phyloP scores from a whole-genome alignment of 2,329 filamentous ascomycete species.

The Teratosphaeriaceae sp. region DNA sequence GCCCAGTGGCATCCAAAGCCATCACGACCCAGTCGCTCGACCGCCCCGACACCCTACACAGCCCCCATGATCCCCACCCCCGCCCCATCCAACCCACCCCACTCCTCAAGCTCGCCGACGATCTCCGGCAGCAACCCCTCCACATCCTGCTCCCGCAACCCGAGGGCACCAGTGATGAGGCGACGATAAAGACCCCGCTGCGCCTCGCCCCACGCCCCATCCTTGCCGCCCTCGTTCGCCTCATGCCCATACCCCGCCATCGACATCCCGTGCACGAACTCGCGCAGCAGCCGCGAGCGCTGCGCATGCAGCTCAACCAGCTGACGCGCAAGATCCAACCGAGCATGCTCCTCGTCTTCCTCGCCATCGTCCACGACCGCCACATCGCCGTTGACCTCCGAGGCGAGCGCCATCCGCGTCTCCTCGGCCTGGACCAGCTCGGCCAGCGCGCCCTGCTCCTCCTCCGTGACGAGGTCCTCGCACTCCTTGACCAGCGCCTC shows the following conservation, averaged over 20 bases:
- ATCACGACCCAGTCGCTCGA: no score
- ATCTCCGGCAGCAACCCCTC: conserved; percentile 54
- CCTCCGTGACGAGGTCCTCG: conserved; percentile 37
- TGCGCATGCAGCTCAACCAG: conserved; percentile 52
- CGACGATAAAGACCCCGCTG: conserved; percentile 65
- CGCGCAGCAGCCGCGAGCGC: conserved; percentile 55
- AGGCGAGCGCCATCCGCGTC: not conserved
- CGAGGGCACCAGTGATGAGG: conserved; percentile 62
- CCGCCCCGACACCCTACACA: no score
- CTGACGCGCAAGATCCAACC: conserved; percentile 52
- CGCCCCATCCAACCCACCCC: not conserved
- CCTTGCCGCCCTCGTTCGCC: no score
- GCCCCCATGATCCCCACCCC: no score
- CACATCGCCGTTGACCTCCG: not conserved
- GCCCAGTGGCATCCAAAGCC: no score
- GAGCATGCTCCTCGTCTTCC: conserved; percentile 47
- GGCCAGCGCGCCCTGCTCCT: conserved; percentile 35
- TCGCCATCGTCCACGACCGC: conserved; percentile 19
- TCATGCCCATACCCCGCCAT: conserved; percentile 47
- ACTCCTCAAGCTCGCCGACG: conserved; percentile 42
- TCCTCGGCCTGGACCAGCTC: conserved; percentile 5
- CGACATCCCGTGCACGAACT: conserved; percentile 62
- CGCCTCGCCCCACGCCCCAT: conserved; percentile 61
- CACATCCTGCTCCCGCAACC: conserved; percentile 61
- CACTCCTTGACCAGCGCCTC: conserved; percentile 36